Percentiles rank a stretch among this genome's conserved stretches.
Conservation (phyloP, 257 asterid species). For the Solanum pennellii region DNA sequence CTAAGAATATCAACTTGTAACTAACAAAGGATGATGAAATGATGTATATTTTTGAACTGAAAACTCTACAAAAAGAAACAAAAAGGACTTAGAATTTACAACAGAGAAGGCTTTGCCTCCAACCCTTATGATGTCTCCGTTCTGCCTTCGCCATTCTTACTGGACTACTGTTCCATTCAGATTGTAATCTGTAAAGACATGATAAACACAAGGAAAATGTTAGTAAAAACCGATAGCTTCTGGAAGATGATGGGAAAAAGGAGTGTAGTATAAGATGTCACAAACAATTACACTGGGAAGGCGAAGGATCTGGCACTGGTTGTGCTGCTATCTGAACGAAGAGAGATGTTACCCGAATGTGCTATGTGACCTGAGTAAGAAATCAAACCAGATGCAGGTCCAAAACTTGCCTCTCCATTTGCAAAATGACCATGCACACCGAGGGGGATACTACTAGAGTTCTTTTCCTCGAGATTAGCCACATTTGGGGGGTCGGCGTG, state of each 20-base stretch:
- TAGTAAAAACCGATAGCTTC: neutral
- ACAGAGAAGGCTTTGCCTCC: slow-evolving; percentile 78
- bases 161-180: slow-evolving; percentile 93
- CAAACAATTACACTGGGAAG: slow-evolving; percentile 41
- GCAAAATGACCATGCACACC: slow-evolving; percentile 8
- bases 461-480: neutral
- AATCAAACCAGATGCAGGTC: slow-evolving; percentile 2
- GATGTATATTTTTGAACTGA: slow-evolving; percentile 2
- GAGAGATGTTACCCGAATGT: slow-evolving; percentile 40
- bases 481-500: slow-evolving; percentile 3
- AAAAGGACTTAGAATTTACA: slow-evolving; percentile 57
- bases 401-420: slow-evolving; percentile 40
- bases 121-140: slow-evolving; percentile 36
- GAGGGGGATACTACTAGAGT: neutral
- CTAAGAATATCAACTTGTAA: slow-evolving; percentile 36
- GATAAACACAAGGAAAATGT: neutral
- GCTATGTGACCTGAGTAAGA: slow-evolving; percentile 24
- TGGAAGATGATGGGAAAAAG: neutral
- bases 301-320: slow-evolving; percentile 53
- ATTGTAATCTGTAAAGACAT: slow-evolving; percentile 44
- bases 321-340: slow-evolving; percentile 51
- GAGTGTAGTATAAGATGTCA: neutral
- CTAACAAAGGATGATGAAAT: slow-evolving; percentile 5
- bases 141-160: slow-evolving; percentile 77
- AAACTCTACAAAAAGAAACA: slow-evolving; percentile 1